Evolutionary conservation across 257 asterid species (phyloP), one percentile per base, ranked within the genome.

Genomic region (Lantana camara): DNA sequence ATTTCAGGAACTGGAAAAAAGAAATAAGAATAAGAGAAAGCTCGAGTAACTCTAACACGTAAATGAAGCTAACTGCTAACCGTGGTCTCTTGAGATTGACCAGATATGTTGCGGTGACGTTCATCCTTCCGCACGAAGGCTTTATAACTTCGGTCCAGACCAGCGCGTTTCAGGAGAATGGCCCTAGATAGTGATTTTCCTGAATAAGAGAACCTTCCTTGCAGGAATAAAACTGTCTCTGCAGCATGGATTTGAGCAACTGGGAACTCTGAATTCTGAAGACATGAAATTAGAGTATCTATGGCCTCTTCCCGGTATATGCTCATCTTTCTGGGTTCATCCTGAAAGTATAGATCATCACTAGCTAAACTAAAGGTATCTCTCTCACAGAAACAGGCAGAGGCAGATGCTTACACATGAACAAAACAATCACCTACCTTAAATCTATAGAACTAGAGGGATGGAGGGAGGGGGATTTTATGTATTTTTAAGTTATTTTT

Each of bases 251-350:
- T 73, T 61, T 90, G 96, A 70, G 85, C 76, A 45, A 71, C 54
- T 14, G 86, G 91, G 23, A 47, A 75, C 60, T 84, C 89, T 1
- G 93, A 50, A 70, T 85, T 87, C 73, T 80, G 79, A 27, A 90
- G 96, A 77, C 89, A 82, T 29, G 89, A 75, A 42, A 90, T 80
- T 13, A 90, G 85, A 13, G 75, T 60, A 77, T 85, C 96, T 9
- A 85, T 79, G 11, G 96, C 93, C 76, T 90, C 97, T 80, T 90
- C 97, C 22, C 96, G 53, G 68, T 85, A 90, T 64, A 90, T 88
- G 67, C 97, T 90, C 95, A 88, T 90, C 77, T 88, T 88, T 76
- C 91, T 85, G 13, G 97, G 97, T 74, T 88, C 97, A 50, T 62
- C 90, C 93, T 90, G 71, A 52, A 70, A 67, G 27, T 30, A 56